phyloP scores from a whole-genome alignment of 2,329 filamentous ascomycete species.

The Eurotiales sp. region DNA sequence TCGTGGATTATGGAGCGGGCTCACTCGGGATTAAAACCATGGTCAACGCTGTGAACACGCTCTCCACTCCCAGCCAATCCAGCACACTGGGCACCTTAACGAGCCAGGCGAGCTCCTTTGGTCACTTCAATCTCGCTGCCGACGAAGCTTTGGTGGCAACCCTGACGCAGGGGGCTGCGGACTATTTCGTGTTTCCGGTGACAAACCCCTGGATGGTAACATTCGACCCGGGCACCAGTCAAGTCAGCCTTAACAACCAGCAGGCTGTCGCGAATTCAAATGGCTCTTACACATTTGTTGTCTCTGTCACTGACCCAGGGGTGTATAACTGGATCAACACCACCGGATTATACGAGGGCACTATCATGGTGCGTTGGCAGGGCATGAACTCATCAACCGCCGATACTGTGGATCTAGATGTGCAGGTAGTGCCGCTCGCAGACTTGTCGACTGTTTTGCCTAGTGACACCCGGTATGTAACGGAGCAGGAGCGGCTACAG shows the following conservation, averaged over 20 bases:
- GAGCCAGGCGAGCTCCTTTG: conserved; percentile 15
- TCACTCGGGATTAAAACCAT: conserved; percentile 14
- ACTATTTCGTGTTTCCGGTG: conserved; percentile 16
- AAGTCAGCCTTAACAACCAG: conserved; percentile 13
- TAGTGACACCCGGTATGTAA: neutral
- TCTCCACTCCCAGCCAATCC: conserved; percentile 12
- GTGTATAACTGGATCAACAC: conserved; percentile 18
- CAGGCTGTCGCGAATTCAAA: conserved; percentile 12
- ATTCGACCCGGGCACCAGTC: conserved; percentile 1
- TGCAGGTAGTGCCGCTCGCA: neutral
- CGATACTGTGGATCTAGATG: neutral
- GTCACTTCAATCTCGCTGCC: conserved; percentile 12
- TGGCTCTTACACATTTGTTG: conserved; percentile 15
- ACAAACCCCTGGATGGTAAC: conserved; percentile 15
- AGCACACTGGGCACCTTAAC: conserved; percentile 16
- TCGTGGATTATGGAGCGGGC: conserved; percentile 14
- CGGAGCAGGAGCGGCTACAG: neutral
- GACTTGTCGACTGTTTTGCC: neutral
- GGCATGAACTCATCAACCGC: conserved; percentile 7
- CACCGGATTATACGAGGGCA: conserved; percentile 10
- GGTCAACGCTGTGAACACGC: conserved; percentile 12
- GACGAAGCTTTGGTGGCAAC: conserved; percentile 14
- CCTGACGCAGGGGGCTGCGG: conserved; percentile 6
- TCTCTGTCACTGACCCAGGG: conserved; percentile 13
- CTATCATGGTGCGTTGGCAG: conserved; percentile 16